Percentiles rank a stretch among this genome's conserved stretches.
Evolutionary conservation across 345 rosid species (phyloP).

Genomic region (Lagerstroemia speciosa): DNA sequence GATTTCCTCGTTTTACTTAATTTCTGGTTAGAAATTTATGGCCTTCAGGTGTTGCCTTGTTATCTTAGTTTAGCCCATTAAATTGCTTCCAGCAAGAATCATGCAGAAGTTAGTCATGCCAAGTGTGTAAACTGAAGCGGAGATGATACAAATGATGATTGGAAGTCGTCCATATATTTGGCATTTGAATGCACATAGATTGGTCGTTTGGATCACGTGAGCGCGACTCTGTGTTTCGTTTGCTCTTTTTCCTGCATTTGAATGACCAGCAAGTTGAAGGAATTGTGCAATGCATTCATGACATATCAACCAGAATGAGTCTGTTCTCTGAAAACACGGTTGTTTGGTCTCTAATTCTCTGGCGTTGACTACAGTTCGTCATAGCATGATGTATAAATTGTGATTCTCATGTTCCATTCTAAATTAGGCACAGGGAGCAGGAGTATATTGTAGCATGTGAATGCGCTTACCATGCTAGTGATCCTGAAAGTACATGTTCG

Average conservation of each 20-base stretch:
- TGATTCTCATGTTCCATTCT: constrained; percentile 5
- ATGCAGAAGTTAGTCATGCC: too few species aligned
- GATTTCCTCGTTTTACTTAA: too few species aligned
- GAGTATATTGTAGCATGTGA: constrained; percentile 83
- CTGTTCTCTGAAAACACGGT: too few species aligned
- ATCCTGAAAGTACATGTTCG: constrained; percentile 74
- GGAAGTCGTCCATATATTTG: too few species aligned
- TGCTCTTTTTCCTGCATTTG: too few species aligned
- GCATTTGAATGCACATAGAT: background rate
- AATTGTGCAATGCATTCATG: too few species aligned
- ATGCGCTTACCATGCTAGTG: constrained; percentile 59
- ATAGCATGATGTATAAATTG: background rate
- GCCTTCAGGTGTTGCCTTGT: background rate
- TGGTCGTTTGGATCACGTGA: background rate
- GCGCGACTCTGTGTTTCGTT: background rate
- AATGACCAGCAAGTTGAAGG: too few species aligned
- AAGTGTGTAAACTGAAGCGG: background rate
- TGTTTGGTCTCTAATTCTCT: background rate
- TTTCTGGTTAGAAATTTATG: background rate
- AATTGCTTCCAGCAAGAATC: background rate
- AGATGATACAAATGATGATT: too few species aligned
- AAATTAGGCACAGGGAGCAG: constrained; percentile 68
- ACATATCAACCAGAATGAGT: too few species aligned
- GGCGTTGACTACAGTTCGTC: background rate
- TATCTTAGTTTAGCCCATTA: background rate